A percentile compares a stretch with the other conserved stretches of the same genome.
Conservation (phyloP, 805 yeast species). For the Yamadazyma phyllophila region DNA sequence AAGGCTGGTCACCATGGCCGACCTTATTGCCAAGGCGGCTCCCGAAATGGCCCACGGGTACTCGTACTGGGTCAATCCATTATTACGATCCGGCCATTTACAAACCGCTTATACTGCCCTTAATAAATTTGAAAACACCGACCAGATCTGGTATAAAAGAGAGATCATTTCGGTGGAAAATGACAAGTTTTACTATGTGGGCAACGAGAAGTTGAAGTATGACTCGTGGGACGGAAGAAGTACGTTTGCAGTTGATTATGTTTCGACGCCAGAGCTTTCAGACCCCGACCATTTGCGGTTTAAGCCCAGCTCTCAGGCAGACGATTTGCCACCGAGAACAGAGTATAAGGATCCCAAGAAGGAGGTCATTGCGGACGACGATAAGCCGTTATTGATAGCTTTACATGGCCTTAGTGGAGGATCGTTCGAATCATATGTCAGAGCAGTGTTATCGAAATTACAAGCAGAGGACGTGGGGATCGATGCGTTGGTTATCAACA, state of each 20-base stretch:
- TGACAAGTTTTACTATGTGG: slow-evolving; percentile 23
- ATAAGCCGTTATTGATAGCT: slow-evolving; percentile 58
- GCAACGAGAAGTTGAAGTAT: slow-evolving; percentile 30
- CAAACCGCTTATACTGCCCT: slow-evolving; percentile 51
- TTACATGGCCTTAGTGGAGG: slow-evolving; percentile 81
- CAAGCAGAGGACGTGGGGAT: slow-evolving; percentile 40
- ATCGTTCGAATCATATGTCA: slow-evolving; percentile 69
- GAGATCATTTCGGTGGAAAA: slow-evolving; percentile 32
- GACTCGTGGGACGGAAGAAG: slow-evolving; percentile 44
- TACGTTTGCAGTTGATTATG: slow-evolving; percentile 51
- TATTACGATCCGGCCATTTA: slow-evolving; percentile 45
- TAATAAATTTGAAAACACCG: slow-evolving; percentile 40
- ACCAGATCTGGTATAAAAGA: slow-evolving; percentile 46
- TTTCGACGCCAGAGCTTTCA: slow-evolving; percentile 13
- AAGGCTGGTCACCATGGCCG: slow-evolving; percentile 15
- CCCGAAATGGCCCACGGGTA: slow-evolving; percentile 42
- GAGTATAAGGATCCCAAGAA: slow-evolving; percentile 54
- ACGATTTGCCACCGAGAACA: slow-evolving; percentile 66
- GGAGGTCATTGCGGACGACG: slow-evolving; percentile 35
- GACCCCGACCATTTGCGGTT: slow-evolving; percentile 24
- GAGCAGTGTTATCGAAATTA: slow-evolving; percentile 50
- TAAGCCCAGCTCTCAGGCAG: slow-evolving; percentile 46
- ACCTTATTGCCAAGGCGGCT: slow-evolving; percentile 34
- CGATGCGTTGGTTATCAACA: slow-evolving; percentile 60
- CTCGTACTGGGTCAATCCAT: slow-evolving; percentile 44